phyloP scores from a whole-genome alignment of 495 filamentous ascomycete species.

The Podospora pseudopauciseta region DNA sequence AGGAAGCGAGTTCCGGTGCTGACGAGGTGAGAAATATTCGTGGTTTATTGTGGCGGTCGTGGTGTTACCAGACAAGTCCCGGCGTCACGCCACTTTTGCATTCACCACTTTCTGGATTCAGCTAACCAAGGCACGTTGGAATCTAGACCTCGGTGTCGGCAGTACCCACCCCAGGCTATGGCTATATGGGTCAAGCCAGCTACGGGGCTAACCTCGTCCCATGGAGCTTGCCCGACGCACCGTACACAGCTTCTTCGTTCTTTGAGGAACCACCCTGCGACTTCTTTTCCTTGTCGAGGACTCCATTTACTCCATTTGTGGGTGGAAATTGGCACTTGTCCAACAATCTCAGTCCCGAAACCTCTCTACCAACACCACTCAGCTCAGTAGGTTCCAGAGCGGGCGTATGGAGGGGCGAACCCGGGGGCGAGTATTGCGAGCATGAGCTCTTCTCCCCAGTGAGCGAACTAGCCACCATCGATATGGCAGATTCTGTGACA shows the following conservation, averaged over 20 bases:
- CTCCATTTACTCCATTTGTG: not conserved
- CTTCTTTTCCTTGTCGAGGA: not conserved
- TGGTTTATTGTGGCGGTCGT: not conserved
- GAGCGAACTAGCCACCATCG: not conserved
- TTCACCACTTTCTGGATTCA: not conserved
- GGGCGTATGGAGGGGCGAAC: conserved; percentile 2
- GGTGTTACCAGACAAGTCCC: not conserved
- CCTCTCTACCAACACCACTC: not conserved
- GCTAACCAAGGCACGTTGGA: not conserved
- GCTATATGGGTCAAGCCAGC: not conserved
- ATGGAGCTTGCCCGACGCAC: conserved; percentile 10
- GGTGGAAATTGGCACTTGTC: not conserved
- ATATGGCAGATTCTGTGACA: not conserved
- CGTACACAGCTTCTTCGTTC: conserved; percentile 10
- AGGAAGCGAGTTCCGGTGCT: not conserved
- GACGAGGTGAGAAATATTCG: conserved; percentile 4
- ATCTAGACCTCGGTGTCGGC: conserved; percentile 3
- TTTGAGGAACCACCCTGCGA: conserved; percentile 9
- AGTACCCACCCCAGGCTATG: conserved; percentile 2
- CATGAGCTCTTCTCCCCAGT: conserved; percentile 1
- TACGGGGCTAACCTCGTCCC: conserved; percentile 4
- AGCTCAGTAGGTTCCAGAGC: not conserved
- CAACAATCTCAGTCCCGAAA: not conserved
- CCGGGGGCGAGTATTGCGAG: conserved; percentile 6
- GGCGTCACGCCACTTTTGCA: conserved; percentile 6